Conservation (phyloP, 2,329 filamentous ascomycete genomes). For the Pestalotiopsis sp. region DNA sequence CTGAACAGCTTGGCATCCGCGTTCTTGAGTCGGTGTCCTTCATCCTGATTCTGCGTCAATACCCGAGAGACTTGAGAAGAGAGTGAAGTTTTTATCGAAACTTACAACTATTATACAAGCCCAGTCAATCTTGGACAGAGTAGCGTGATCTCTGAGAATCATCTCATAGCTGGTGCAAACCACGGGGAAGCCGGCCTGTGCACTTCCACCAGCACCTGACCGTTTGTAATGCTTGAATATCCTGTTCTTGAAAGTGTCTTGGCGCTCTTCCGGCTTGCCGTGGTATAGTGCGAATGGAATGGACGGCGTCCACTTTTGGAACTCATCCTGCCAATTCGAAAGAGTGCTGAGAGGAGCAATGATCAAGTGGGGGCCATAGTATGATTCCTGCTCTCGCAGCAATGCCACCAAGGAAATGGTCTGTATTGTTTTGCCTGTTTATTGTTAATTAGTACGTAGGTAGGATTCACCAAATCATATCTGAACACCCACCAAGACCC, state of each 20-base stretch:
- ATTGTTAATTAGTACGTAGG: background rate
- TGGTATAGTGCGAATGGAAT: conserved; percentile 93
- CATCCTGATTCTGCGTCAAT: conserved; percentile 61
- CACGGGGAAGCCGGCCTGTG: conserved; percentile 76
- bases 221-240: conserved; percentile 71
- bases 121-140: conserved; percentile 85
- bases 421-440: conserved; percentile 82
- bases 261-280: conserved; percentile 78
- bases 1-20: conserved; percentile 90
- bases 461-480: background rate
- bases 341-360: conserved; percentile 89
- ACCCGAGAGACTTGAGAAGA: too few relatives aligned
- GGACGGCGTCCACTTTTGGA: conserved; percentile 83
- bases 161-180: conserved; percentile 97
- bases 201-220: conserved; percentile 41
- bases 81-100: conserved; percentile 11
- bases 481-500: conserved; percentile 64
- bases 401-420: conserved; percentile 87
- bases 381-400: conserved; percentile 81
- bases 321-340: conserved; percentile 95
- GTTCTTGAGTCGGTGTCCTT: conserved; percentile 97
- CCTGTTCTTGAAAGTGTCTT: conserved; percentile 70
- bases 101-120: conserved; percentile 93
- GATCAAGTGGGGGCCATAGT: conserved; percentile 85
- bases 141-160: conserved; percentile 85